Evolutionary conservation across 805 yeast species (phyloP).

Genomic region (Kuraishia ogatae): DNA sequence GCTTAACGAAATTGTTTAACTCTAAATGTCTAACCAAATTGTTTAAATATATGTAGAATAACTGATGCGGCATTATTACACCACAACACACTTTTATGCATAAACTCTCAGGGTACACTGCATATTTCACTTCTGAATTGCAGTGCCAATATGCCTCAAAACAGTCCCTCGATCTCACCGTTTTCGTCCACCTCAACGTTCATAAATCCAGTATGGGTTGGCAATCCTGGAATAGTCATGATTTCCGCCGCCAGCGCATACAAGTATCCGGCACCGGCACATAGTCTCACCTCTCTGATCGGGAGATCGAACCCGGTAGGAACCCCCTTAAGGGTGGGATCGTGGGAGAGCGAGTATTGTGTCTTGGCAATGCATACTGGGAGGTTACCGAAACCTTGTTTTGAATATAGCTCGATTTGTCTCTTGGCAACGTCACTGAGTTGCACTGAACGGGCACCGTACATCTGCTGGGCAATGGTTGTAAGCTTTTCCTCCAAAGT

Average conservation of each 20-base stretch:
- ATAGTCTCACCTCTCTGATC: slow-evolving; percentile 86
- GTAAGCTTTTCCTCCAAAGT: slow-evolving; percentile 74
- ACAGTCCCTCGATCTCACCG: slow-evolving; percentile 91
- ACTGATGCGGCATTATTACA: too few species aligned
- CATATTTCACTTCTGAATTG: too few species aligned
- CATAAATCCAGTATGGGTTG: slow-evolving; percentile 95
- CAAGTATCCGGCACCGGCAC: slow-evolving; percentile 94
- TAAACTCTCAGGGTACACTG: too few species aligned
- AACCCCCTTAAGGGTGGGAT: slow-evolving; percentile 86
- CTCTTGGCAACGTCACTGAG: slow-evolving; percentile 72
- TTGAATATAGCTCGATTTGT: slow-evolving; percentile 73
- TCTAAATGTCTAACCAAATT: too few species aligned
- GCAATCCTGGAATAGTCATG: slow-evolving; percentile 95
- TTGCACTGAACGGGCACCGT: slow-evolving; percentile 84
- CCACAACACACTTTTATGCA: too few species aligned
- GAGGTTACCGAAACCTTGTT: slow-evolving; percentile 82
- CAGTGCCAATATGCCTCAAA: too few species aligned
- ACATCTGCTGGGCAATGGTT: slow-evolving; percentile 79
- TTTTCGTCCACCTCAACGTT: slow-evolving; percentile 85
- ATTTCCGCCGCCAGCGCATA: slow-evolving; percentile 96
- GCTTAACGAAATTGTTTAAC: too few species aligned
- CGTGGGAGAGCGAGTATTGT: slow-evolving; percentile 93
- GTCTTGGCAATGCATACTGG: slow-evolving; percentile 98
- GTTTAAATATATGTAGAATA: too few species aligned
- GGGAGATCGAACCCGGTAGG: slow-evolving; percentile 94